phyloP scores from a whole-genome alignment of 2,329 filamentous ascomycete genomes.

The Ophidiomyces ophidiicola region DNA sequence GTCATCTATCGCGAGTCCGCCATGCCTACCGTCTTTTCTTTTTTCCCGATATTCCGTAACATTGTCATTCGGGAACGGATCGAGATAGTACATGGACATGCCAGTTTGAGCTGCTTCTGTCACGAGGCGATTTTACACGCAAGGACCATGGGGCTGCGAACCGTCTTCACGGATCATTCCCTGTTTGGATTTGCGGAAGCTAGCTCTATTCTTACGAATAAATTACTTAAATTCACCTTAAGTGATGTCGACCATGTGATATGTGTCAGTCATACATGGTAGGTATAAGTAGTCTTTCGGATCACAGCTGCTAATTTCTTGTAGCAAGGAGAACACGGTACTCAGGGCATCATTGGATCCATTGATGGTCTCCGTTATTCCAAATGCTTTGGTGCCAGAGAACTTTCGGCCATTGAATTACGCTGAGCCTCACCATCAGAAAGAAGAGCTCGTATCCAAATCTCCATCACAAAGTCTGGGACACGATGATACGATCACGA shows the following conservation, averaged over 20 bases:
- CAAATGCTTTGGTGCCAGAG: conserved; percentile 91
- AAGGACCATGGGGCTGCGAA: conserved; percentile 87
- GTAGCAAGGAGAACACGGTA: conserved; percentile 93
- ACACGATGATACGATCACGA: conserved; percentile 78
- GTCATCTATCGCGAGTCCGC: conserved; percentile 89
- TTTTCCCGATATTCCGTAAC: conserved; percentile 94
- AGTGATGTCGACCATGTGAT: conserved; percentile 98
- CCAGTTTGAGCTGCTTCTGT: conserved; percentile 80
- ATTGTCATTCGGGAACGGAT: conserved; percentile 91
- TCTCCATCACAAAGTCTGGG: conserved; percentile 54
- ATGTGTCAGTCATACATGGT: conserved; percentile 97
- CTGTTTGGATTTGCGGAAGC: conserved; percentile 96
- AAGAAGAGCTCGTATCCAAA: conserved; percentile 21
- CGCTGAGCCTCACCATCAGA: conserved; percentile 24
- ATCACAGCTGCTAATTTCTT: conserved; percentile 13
- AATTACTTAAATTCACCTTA: conserved; percentile 86
- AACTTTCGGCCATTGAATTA: conserved; percentile 70
- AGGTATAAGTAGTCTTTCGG: conserved; percentile 19
- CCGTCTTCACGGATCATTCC: conserved; percentile 95
- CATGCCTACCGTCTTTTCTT: conserved; percentile 95
- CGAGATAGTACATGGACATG: conserved; percentile 97
- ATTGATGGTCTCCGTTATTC: conserved; percentile 93
- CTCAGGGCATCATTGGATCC: conserved; percentile 88
- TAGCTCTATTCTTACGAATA: conserved; percentile 90
- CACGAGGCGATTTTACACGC: conserved; percentile 92